phyloP scores from a whole-genome alignment of 2,329 filamentous ascomycete species.

The Pseudocercospora fuligena region DNA sequence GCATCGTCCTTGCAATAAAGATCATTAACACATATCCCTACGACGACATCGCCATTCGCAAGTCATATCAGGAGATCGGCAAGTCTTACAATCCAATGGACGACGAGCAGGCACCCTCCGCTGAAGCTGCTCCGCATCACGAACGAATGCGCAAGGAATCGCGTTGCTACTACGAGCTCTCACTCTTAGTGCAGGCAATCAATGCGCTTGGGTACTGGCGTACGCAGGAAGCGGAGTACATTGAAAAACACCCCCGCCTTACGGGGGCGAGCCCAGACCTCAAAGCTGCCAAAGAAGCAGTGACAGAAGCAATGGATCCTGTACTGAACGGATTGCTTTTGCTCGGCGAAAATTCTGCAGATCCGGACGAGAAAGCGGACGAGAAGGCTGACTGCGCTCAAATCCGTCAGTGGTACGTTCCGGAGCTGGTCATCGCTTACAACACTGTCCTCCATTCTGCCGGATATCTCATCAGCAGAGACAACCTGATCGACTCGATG shows the following conservation, averaged over 20 bases:
- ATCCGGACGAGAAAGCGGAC: constrained; percentile 58
- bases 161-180: constrained; percentile 49
- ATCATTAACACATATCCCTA: constrained; percentile 58
- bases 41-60: constrained; percentile 49
- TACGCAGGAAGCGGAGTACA: constrained; percentile 46
- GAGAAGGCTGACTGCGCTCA: constrained; percentile 66
- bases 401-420: constrained; percentile 79
- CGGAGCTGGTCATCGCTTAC: constrained; percentile 84
- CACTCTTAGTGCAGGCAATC: constrained; percentile 49
- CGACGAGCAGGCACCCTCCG: constrained; percentile 23
- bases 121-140: constrained; percentile 28
- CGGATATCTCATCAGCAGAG: constrained; percentile 73
- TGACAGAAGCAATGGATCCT: constrained; percentile 45
- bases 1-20: constrained; percentile 60
- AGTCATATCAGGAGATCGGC: constrained; percentile 48
- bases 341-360: constrained; percentile 25
- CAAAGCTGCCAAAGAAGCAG: constrained; percentile 46
- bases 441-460: constrained; percentile 80
- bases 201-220: constrained; percentile 51
- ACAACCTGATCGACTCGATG: constrained; percentile 82
- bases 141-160: constrained; percentile 35
- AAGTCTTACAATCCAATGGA: constrained; percentile 46
- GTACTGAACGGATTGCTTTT: constrained; percentile 42
- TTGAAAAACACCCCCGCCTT: constrained; percentile 28
- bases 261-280: constrained; percentile 35